phyloP scores from a whole-genome alignment of 1,139 yeast genomes.

The Candida tunisiensis region DNA sequence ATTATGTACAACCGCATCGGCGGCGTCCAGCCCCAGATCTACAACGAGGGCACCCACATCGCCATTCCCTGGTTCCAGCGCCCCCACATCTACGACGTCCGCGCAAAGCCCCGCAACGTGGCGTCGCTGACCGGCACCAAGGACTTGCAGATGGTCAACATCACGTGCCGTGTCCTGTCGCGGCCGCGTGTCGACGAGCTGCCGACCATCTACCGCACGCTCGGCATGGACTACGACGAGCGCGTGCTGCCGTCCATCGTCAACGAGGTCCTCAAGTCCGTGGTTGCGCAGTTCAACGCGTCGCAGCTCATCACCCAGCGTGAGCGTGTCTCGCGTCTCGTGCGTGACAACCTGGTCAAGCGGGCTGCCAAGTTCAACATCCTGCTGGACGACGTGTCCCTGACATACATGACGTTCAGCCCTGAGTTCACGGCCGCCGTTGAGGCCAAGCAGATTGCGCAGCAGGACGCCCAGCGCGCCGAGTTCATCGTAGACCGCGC shows the following conservation, averaged over 20 bases:
- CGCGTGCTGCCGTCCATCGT: conserved; percentile 93
- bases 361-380: conserved; percentile 86
- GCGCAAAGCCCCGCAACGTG: conserved; percentile 95
- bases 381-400: conserved; percentile 83
- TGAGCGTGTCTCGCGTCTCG: conserved; percentile 84
- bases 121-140: conserved; percentile 97
- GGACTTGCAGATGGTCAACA: conserved; percentile 97
- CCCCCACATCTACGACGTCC: conserved; percentile 82
- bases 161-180: conserved; percentile 90
- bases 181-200: conserved; percentile 69
- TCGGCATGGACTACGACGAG: conserved; percentile 91
- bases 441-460: conserved; percentile 98
- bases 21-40: conserved; percentile 77
- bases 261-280: conserved; percentile 90
- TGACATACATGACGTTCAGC: conserved; percentile 90
- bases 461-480: conserved; percentile 98
- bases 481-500: conserved; percentile 96
- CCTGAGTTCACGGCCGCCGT: conserved; percentile 98
- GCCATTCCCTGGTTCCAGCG: conserved; percentile 92
- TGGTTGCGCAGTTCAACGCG: conserved; percentile 97
- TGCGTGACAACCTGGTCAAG: conserved; percentile 78
- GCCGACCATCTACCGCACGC: conserved; percentile 76
- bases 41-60: conserved; percentile 90
- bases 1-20: conserved; percentile 76
- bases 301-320: conserved; percentile 96